Evolutionary conservation across 2,329 filamentous ascomycete genomes (phyloP), one percentile per base, ranked within the genome.

Genomic region (Dactylellina haptotyla): DNA sequence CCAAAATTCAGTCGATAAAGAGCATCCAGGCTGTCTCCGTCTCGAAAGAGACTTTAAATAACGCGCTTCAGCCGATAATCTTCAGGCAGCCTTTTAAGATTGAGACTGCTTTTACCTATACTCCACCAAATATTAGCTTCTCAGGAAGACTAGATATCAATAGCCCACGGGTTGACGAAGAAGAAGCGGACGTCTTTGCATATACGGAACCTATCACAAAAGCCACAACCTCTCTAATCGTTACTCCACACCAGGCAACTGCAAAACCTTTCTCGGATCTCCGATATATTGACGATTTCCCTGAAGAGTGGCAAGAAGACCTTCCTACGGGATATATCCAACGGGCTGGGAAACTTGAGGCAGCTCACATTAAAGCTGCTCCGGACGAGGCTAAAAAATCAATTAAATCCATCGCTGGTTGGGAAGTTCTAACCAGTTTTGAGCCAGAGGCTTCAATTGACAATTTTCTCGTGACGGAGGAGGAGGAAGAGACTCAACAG

Each of bases 1-100:
- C 18, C 67, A 72, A 72, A 59, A 72, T 72, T 72, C 67, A 65
- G 67, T 72, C 67, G 39, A 65, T 72, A 54, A 58, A 72, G 61
- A 54, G 67, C 39, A 72, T 72, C 37, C 67, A 72, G 53, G 54
- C 67, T 43, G 43, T 72, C 14, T 54, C 67, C 18, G 67, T 72
- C 67, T 72, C 67, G 61, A 58, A 72, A 61, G 67, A 72, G 67
- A 65, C 67, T 26, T 34, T 46, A 26, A 56, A 64, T 32, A 57
- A 48, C 18, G 30, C 67, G n/a, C 67, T 72, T 46, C 67, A 72
- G 34, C 59, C 67, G 18, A 50, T 72, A 50, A 54, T 59, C 16
- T 72, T 72, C 37, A 56, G 67, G 46, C 51, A 72, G 39, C 59
- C 67, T 10, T 72, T 65, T 59, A 72, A 72, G 56, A 30, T 72